Evolutionary conservation across 2,329 filamentous ascomycete genomes (phyloP).

Genomic region (Spiromastix sp.): DNA sequence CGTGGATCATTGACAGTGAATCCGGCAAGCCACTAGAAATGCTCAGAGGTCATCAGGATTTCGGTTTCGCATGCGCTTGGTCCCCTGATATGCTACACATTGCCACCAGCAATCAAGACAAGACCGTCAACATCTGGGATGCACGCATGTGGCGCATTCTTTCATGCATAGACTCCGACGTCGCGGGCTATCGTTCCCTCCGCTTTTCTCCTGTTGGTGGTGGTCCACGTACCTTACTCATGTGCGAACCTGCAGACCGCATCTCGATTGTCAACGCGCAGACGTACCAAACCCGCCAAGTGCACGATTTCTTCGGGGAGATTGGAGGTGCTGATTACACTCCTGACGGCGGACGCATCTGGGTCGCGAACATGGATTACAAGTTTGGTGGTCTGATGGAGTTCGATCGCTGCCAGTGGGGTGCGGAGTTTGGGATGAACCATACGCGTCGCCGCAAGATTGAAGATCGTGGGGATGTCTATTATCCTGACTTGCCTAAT

Average conservation of each 20-base stretch:
- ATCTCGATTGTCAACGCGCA: slow-evolving; percentile 36
- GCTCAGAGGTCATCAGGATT: slow-evolving; percentile 32
- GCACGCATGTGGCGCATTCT: slow-evolving; percentile 31
- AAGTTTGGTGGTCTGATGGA: slow-evolving; percentile 36
- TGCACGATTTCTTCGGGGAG: slow-evolving; percentile 38
- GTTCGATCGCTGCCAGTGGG: slow-evolving; percentile 31
- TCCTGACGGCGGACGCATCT: slow-evolving; percentile 31
- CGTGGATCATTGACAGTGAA: slow-evolving; percentile 34
- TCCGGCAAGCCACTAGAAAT: slow-evolving; percentile 29
- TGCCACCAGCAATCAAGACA: slow-evolving; percentile 37
- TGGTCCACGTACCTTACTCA: slow-evolving; percentile 31
- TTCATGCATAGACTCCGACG: slow-evolving; percentile 32
- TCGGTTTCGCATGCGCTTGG: slow-evolving; percentile 38
- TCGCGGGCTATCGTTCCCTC: slow-evolving; percentile 35
- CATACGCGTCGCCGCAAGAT: slow-evolving; percentile 9
- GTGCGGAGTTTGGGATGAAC: slow-evolving; percentile 20
- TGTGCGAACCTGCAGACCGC: slow-evolving; percentile 35
- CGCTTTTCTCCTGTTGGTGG: slow-evolving; percentile 35
- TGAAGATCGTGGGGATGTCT: slow-evolving; percentile 12
- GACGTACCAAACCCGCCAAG: slow-evolving; percentile 31
- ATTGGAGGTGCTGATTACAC: slow-evolving; percentile 34
- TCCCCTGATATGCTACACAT: slow-evolving; percentile 38
- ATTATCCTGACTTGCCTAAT: slow-evolving; percentile 22
- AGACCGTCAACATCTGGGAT: slow-evolving; percentile 37
- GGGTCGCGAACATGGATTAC: slow-evolving; percentile 34